Evolutionary conservation across 1,284 basidiomycete genomes (phyloP), one percentile per base, ranked within the genome.

Genomic region (Cutaneotrichosporon sp.): DNA sequence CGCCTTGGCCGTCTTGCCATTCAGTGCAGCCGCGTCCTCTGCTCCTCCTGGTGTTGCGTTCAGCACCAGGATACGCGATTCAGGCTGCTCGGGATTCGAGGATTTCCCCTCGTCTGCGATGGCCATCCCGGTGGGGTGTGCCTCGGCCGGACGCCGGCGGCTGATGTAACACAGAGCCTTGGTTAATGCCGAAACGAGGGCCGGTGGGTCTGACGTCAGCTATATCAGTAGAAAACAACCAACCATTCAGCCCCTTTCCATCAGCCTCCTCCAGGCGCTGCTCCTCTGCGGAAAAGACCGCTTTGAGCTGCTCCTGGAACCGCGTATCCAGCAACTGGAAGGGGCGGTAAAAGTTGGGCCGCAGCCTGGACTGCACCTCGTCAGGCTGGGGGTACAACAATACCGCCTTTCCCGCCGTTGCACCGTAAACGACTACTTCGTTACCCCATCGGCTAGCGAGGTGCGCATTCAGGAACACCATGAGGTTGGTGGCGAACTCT

Each of bases 141-240:
- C 70, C 8, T 82, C 77, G 32, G 73, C 66, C 60, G 85, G 84
- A 7, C 84, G 83, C 9, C 90, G 83, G 49, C 91, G 87, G 74
- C 96, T 96, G 78, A 96, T 90, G 74, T 93, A 91, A 73, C 94
- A 97, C 26, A 97, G 81, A 3, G 92, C 89, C 77, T 94, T 95
- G 14, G 90, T 90, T 57, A 97, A 79, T 13, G 93, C 92, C 42
- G 90, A 88, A 49, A 97, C 93, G 51, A 97, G 83, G 0, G 88
- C 88, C 61, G 87, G 87, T 8, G 90, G 79, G 36, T 77, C 79
- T 80, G 62, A 7, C 7, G 42, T 69, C 55, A 61, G 62, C 32
- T 21, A 4, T 10, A 21, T 36, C 34, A 13, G 13, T 4, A 31
- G 11, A 21, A 8, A 4, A 21, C 22, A 42, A 49, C 73, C 59